Evolutionary conservation across 352 stramenopile species (phyloP), one percentile per base, ranked within the genome.

Genomic region (Phytopythium chamaehyphon): DNA sequence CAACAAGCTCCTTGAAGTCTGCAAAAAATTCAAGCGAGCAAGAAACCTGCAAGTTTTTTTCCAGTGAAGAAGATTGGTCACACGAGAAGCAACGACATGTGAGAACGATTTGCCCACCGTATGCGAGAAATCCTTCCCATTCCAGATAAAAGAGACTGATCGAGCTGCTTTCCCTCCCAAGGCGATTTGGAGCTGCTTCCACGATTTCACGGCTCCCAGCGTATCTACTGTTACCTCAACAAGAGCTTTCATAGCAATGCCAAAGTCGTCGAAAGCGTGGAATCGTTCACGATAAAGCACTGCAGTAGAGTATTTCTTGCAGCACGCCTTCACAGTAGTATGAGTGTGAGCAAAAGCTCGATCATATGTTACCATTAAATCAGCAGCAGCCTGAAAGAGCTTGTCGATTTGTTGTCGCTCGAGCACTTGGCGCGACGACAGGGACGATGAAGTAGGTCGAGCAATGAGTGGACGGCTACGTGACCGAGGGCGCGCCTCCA

Each of bases 271-370:
- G 18, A 90, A 86, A 1, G 79, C 79, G 46, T 83, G 69, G 38
- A 90, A 86, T 1, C 76, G 69, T 3, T 90, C 71, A 15, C 57
- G 58, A 52, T 79, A 90, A 24, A 88, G 51, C 12, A 75, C 50
- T 1, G 78, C 69, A 0, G 36, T 62, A 2, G 61, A 40, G 44
- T 84, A 90, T 31, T 64, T 66, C 28, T 33, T 57, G n/a, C 51
- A 51, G 6, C 64, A 71, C 10, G 39, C 35, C 11, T 59, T 54
- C 23, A 51, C 37, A 2, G 54, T 19, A 2, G 54, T 14, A 3
- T 51, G 57, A 0, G 78, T 61, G 1, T 35, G n/a, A 0, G 24
- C 28, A 43, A 69, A 67, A 9, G 60, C 51, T 21, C 56, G 68
- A 42, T 86, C 76, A 35, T 86, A 88, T 0, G 26, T 40, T 24